phyloP scores from a whole-genome alignment of 768 basidiomycete species.

The Pleurotus eryngii region DNA sequence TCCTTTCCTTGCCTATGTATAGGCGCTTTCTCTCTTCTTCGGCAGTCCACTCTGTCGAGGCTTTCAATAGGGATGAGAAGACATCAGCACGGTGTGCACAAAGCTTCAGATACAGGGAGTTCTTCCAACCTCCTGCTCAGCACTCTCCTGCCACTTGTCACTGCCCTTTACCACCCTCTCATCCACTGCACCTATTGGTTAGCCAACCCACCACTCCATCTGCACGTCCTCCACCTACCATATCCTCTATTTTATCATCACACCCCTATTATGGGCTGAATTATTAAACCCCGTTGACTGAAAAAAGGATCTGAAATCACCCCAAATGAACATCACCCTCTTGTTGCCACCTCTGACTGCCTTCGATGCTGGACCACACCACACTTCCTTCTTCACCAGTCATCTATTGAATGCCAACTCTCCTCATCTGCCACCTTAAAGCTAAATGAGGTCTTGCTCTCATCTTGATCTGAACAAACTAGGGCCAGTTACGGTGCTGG shows the following conservation, averaged over 20 bases:
- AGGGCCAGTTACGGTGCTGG: conserved; percentile 26
- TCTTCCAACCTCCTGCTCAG: neutral
- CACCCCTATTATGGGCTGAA: neutral
- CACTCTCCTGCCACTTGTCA: neutral
- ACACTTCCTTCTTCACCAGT: neutral
- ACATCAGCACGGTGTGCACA: too few relatives aligned
- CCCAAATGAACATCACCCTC: conserved; percentile 12
- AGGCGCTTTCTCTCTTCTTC: too few relatives aligned
- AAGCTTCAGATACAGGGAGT: neutral
- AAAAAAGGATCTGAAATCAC: neutral
- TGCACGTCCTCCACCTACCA: neutral
- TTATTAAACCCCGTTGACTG: conserved; percentile 8
- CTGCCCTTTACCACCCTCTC: neutral
- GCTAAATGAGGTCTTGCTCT: conserved; percentile 1
- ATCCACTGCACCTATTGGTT: neutral
- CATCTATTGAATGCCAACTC: neutral
- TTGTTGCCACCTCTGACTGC: conserved; percentile 17
- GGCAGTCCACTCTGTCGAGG: too few relatives aligned
- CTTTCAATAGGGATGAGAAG: too few relatives aligned
- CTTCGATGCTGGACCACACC: conserved; percentile 20
- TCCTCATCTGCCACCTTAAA: neutral
- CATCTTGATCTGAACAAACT: conserved; percentile 11
- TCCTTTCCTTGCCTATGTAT: too few relatives aligned
- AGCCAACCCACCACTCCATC: neutral
- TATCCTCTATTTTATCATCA: neutral